Evolutionary conservation across 768 basidiomycete genomes (phyloP).

Genomic region (Boletus coccyginus): DNA sequence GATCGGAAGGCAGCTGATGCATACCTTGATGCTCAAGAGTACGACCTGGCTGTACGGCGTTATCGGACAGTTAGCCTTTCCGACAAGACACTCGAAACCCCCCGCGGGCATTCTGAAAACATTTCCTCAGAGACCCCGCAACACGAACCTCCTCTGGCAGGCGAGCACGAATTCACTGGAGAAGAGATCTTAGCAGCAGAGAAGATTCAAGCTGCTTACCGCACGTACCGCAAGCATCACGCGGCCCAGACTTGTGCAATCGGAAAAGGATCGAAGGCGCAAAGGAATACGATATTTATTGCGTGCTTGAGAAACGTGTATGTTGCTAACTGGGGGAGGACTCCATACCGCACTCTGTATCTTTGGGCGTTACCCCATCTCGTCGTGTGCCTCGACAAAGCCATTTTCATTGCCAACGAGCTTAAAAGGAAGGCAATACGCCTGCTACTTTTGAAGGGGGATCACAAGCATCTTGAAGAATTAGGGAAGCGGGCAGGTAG

Average conservation of each 20-base stretch:
- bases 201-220: too few relatives aligned
- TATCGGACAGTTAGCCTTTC: conserved; percentile 51
- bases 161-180: background rate
- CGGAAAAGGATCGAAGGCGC: conserved; percentile 18
- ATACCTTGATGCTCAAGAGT: conserved; percentile 14
- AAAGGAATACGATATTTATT: conserved; percentile 24
- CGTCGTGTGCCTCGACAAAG: conserved; percentile 40
- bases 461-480: too few relatives aligned
- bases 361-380: conserved; percentile 20
- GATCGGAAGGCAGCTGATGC: too few relatives aligned
- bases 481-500: too few relatives aligned
- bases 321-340: conserved; percentile 27
- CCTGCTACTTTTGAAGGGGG: too few relatives aligned
- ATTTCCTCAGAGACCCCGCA: conserved; percentile 25
- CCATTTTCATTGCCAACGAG: conserved; percentile 20
- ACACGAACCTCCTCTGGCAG: too few relatives aligned
- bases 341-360: conserved; percentile 35
- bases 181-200: conserved; percentile 26
- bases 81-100: conserved; percentile 50
- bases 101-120: conserved; percentile 32
- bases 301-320: conserved; percentile 28
- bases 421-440: conserved; percentile 22
- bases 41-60: conserved; percentile 40
- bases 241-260: conserved; percentile 1
- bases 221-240: too few relatives aligned